Evolutionary conservation across 495 filamentous ascomycete species (phyloP), one percentile per base, ranked within the genome.

Genomic region (Penicillium cinerascens): DNA sequence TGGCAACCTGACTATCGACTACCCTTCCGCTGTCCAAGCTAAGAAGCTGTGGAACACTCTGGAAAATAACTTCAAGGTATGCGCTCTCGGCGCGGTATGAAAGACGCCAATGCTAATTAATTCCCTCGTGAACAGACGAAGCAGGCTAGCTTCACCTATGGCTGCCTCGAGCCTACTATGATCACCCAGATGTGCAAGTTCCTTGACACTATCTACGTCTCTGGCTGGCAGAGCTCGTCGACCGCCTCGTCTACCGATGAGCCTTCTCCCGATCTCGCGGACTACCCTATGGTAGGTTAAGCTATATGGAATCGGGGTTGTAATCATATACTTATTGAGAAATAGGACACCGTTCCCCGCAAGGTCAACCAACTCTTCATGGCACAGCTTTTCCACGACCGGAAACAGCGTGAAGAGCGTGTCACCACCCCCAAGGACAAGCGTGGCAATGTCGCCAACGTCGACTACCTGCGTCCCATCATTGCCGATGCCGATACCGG

Each of bases 171-270:
- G 62, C 93, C 93, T 9, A 95, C 95, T 5, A 96, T 96, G 88
- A 80, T 98, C 63, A 97, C 95, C 18, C 93, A 98, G 70, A 98
- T 98, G 93, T 92, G 91, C 61, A 95, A 97, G 71, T 97, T 93
- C 72, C 81, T 97, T 46, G 93, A 98, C 67, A 98, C 95, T 35
- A 90, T 98, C 68, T 98, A 98, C 64, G 91, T 98, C 47, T 96
- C 92, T 35, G 93, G 93, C 56, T 98, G 93, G 93, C 95, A 98
- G 73, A 97, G 89, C 64, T 97, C 92, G 2, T 95, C 91, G 25
- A 98, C 93, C 3, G 93, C 93, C 35, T 96, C 92, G 18, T 83
- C 91, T 1, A 88, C 90, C 9, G 89, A 98, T 59, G 93, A 98
- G 73, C 93, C 93, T 17, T 95, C 92, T 37, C 93, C 93, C 45